Base-by-base conservation (phyloP, 2,329 filamentous ascomycete genomes). In the Sporothrix pseudoabietina region DNA sequence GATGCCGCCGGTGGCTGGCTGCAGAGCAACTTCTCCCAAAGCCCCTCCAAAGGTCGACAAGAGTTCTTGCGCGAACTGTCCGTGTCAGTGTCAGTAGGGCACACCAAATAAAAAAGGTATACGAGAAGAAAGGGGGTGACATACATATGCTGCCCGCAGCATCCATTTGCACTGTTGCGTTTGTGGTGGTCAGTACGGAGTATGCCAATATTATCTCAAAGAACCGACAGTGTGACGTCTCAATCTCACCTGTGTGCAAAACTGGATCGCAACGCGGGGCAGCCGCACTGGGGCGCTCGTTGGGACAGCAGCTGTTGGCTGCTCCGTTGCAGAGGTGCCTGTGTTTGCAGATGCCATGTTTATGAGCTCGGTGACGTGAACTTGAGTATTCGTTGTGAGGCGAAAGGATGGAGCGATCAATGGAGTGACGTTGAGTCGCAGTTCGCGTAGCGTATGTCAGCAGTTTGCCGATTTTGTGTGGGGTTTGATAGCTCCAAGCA, bases 31-130 rank as follows among this genome's bases (percentile, higher is more conserved):
- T 81, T 98, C 95, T 75, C 94, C 94, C 1, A 98, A 87, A 61
- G 89, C 86, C 1, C 90, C 93, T 72, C 89, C 89, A 83, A 99
- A 99, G 0, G 95, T 99, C 1, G 94, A 97, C 52, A 99, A 89
- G 61, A 99, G 90, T 82, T 98, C 96, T 86, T 98, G 96, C 68
- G 91, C 95, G 81, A 92, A 98, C 93, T 97, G 77, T 57, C n/a
- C 26, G 8, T 55, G 52, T 55, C 5, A 55, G 8, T 55, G 52
- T 55, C 5, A 55, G 52, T 2, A 6, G 52, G 9, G 35, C 3
- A 35, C 35, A 8, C 8, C 35, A 35, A 35, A 35, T 8, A 35
- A 35, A 5, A 35, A 4, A 35, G 19, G 14, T 54, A 54, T 54
- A 54, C 5, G n/a, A 9, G 7, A 47, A 55, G 61, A 26, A 61